Base-by-base conservation (phyloP, 768 basidiomycete genomes). In the Lactifluus pinguis region DNA sequence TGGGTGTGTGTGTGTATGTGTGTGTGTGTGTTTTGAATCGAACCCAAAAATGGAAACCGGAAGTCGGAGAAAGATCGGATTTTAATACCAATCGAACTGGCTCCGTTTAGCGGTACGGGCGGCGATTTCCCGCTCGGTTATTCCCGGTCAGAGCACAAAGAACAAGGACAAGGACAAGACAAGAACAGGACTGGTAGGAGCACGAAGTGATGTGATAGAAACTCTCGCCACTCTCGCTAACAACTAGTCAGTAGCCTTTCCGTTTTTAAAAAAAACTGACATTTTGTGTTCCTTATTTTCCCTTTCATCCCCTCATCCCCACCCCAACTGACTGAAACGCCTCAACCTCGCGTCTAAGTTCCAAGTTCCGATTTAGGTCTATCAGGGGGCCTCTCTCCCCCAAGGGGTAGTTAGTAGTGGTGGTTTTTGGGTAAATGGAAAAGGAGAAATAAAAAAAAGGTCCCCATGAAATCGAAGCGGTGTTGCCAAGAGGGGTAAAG, bases 401-500 rank as follows among this genome's bases (percentile, higher is more conserved):
- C 21, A 44, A 19, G 17, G 36, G 25, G 10, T 17, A 38, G 7
- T 3, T 19, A 29, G 13, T 25, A 17, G 21, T 10, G 14, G n/a
- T 11, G 34, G 21, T 3, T 10, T 21, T 17, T 21, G 30, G 36
- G 45, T 14, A 15, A 29, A 38, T 13, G 14, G 10, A 30, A 21
- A 30, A 38, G n/a, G n/a, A n/a, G n/a, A 25, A 25, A 25, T 1
- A 25, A 25, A 25, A 25, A 25, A 25, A 25, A 25, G 25, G 25
- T 25, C 25, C 25, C 56, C 56, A 62, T 48, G 17, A 30, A 48
- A n/a, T 34, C 42, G 49, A 62, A 62, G 45, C 51, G 10, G 3
- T 9, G 30, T 62, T 62, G n/a, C 61, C 61, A 15, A 53, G 47
- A 58, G 61, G 56, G 48, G 61, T 34, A 58, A 25, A 54, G 15